Evolutionary conservation across 306 rosid genomes (phyloP).

Genomic region (Herpetospermum pedunculosum): DNA sequence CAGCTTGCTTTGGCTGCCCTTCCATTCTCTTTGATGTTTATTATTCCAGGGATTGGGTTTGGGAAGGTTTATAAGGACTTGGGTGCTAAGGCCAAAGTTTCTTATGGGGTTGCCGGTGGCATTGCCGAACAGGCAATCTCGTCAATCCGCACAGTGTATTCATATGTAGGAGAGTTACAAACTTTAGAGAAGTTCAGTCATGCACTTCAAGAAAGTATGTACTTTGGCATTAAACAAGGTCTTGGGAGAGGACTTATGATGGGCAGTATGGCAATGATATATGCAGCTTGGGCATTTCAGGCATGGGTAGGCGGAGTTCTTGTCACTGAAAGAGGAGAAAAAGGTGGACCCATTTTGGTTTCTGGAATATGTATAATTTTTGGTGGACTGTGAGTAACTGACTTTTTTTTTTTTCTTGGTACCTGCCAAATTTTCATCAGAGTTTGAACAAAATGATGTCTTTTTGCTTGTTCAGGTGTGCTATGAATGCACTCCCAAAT

Average conservation of each 20-base stretch:
- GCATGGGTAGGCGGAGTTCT: constrained; percentile 64
- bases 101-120: constrained; percentile 60
- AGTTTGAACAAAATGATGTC: neutral
- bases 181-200: constrained; percentile 37
- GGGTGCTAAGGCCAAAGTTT: constrained; percentile 33
- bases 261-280: constrained; percentile 64
- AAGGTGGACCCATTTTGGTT: constrained; percentile 50
- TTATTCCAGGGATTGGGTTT: constrained; percentile 54
- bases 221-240: constrained; percentile 58
- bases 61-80: constrained; percentile 43
- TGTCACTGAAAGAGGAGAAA: constrained; percentile 46
- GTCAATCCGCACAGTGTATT: constrained; percentile 52
- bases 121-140: constrained; percentile 78
- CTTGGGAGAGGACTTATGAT: constrained; percentile 55
- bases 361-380: constrained; percentile 50
- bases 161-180: constrained; percentile 60
- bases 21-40: constrained; percentile 53
- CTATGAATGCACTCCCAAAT: constrained; percentile 71
- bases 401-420: neutral
- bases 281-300: constrained; percentile 66
- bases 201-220: constrained; percentile 37
- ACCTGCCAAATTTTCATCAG: neutral
- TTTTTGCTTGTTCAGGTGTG: constrained; percentile 26
- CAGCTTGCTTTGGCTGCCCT: constrained; percentile 56
- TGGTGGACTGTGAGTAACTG: constrained; percentile 69